Evolutionary conservation across 208 protist species (phyloP).

Genomic region (Trypanosoma grayi): DNA sequence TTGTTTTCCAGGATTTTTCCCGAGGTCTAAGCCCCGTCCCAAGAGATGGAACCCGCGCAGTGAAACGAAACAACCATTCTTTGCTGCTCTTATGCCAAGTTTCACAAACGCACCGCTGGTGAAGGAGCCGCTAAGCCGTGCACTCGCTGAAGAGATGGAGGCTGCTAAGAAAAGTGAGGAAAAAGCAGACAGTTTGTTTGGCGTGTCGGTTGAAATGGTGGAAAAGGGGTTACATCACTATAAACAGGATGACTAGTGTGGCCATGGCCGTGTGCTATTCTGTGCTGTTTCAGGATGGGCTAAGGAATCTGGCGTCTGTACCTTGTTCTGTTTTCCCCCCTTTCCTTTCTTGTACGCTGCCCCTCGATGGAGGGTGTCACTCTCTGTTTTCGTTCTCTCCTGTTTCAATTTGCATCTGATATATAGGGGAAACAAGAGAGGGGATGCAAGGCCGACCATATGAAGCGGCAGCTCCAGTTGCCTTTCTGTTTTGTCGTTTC

Average conservation of each 20-base stretch:
- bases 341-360: too few relatives aligned
- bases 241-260: slow-evolving; percentile 41
- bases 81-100: slow-evolving; percentile 34
- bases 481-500: not conserved
- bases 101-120: slow-evolving; percentile 48
- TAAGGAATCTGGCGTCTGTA: not conserved
- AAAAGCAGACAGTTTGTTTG: slow-evolving; percentile 57
- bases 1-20: slow-evolving; percentile 39
- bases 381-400: not conserved
- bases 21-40: slow-evolving; percentile 22
- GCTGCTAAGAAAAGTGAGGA: slow-evolving; percentile 25
- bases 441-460: not conserved
- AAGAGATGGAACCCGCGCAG: slow-evolving; percentile 56
- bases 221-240: slow-evolving; percentile 40
- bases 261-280: not conserved
- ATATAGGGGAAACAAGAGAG: not conserved
- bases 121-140: slow-evolving; percentile 33
- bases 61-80: slow-evolving; percentile 2
- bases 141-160: slow-evolving; percentile 28
- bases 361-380: too few relatives aligned
- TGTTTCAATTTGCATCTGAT: not conserved
- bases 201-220: slow-evolving; percentile 64
- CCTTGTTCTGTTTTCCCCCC: too few relatives aligned
- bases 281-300: not conserved
- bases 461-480: not conserved